Evolutionary conservation across 345 rosid genomes (phyloP), one percentile per base, ranked within the genome.

Genomic region (Leavenworthia alabamica): DNA sequence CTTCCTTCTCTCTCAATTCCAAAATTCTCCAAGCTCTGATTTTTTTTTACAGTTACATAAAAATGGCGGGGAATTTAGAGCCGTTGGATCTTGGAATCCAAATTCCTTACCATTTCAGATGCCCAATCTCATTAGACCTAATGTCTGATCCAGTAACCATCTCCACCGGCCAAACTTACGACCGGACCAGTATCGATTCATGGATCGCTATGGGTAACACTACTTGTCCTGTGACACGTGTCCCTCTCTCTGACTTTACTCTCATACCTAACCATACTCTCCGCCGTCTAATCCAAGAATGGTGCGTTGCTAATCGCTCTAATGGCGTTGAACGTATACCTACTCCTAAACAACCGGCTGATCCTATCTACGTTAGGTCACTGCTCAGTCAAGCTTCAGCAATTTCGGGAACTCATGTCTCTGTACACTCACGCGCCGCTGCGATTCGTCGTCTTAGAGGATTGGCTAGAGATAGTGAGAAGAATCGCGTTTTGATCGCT

Each of bases 241-340:
- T 74, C 33, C 71, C 85, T 0, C 97, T 93, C 75, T 41, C 78
- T 50, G 97, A 89, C 53, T 93, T 88, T 77, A 84, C 88, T 42
- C 72, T 93, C 70, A 93, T 89, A 23, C 99, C 99, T 1, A 93
- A 93, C 78, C 99, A 93, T 79, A 93, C 96, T 46, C 99, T 93
- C 62, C 96, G 99, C 49, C 91, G 99, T 11, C 81, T 93, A 5
- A 93, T 93, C 68, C 99, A 93, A 65, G 96, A 84, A 24, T 93
- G 99, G 99, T 93, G 96, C 73, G 99, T 93, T 24, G 92, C 90
- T 1, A 82, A 93, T 73, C 84, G 89, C 13, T 74, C 85, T 32
- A 80, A 78, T 33, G 97, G 99, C 28, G 68, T 93, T 13, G 79
- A 84, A 62, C 84, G 99, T 1, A 93, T 93, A 16, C 99, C 99